Conservation (phyloP, 768 basidiomycete species). For the Suillus americanus region DNA sequence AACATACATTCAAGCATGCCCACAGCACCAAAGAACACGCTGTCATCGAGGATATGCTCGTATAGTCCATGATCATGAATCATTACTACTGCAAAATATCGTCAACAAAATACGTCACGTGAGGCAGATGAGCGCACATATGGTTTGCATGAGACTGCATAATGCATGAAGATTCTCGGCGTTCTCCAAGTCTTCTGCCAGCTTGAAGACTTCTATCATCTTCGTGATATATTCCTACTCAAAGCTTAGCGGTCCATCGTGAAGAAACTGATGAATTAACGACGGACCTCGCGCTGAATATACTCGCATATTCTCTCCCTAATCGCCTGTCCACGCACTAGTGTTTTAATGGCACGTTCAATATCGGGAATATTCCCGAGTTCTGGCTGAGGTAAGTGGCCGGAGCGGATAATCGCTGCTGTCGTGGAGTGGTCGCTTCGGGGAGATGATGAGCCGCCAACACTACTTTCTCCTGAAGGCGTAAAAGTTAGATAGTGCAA, state of each 20-base stretch:
- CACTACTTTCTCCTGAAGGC: slow-evolving; percentile 43
- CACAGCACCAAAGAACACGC: slow-evolving; percentile 87
- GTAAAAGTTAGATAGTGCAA: slow-evolving; percentile 15
- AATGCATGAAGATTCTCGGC: slow-evolving; percentile 88
- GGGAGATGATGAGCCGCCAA: slow-evolving; percentile 63
- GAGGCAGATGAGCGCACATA: slow-evolving; percentile 57
- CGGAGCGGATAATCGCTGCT: slow-evolving; percentile 64
- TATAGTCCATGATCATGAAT: slow-evolving; percentile 94
- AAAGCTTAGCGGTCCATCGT: slow-evolving; percentile 12
- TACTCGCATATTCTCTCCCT: slow-evolving; percentile 90
- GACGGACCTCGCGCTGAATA: slow-evolving; percentile 76
- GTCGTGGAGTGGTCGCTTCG: slow-evolving; percentile 61
- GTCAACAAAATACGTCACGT: slow-evolving; percentile 1
- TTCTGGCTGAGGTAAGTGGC: slow-evolving; percentile 73
- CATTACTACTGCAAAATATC: slow-evolving; percentile 70
- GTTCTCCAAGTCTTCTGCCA: slow-evolving; percentile 92
- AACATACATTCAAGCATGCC: slow-evolving; percentile 95
- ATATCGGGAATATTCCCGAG: slow-evolving; percentile 79
- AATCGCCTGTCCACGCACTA: slow-evolving; percentile 68
- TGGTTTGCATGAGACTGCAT: slow-evolving; percentile 91
- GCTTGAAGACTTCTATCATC: slow-evolving; percentile 79
- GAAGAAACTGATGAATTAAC: slow-evolving; percentile 6
- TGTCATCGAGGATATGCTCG: slow-evolving; percentile 92
- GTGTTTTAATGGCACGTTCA: slow-evolving; percentile 72
- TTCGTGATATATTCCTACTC: slow-evolving; percentile 83